These are phyloP conservation scores for Phialophora tarda DNA, from an alignment of 2,329 filamentous ascomycete genomes.

Conservation along the genomic window DNA sequence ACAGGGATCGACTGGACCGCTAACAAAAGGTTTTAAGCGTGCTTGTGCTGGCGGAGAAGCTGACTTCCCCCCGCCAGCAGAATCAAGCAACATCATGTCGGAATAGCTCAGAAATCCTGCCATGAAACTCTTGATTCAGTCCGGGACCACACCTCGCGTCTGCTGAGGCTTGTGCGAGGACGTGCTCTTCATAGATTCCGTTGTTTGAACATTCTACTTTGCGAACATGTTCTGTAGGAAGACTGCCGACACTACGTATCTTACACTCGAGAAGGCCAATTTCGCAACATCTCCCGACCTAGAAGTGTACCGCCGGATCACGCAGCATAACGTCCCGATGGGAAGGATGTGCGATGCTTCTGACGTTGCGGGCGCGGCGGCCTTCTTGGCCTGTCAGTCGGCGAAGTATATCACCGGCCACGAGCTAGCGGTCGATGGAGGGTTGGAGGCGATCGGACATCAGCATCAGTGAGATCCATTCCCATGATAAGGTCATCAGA, in stretches of 20 bases:
- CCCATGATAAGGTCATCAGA: slow-evolving; percentile 7
- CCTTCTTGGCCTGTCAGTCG: not conserved
- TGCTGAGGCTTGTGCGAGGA: too few relatives aligned
- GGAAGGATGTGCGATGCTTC: not conserved
- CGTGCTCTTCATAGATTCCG: too few relatives aligned
- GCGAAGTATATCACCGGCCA: not conserved
- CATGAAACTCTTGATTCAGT: too few relatives aligned
- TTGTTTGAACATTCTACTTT: too few relatives aligned
- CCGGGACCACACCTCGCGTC: too few relatives aligned
- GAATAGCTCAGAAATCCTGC: too few relatives aligned
- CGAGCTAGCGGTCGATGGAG: not conserved
- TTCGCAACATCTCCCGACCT: too few relatives aligned
- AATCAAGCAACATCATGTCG: too few relatives aligned
- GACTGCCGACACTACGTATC: too few relatives aligned
- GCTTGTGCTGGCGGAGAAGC: not conserved
- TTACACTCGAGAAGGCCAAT: too few relatives aligned
- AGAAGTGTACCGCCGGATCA: not conserved
- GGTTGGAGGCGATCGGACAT: not conserved
- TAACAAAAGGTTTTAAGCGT: not conserved
- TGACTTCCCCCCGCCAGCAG: too few relatives aligned
- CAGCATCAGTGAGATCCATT: not conserved
- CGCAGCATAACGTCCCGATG: not conserved
- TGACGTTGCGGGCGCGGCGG: not conserved
- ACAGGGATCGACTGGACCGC: not conserved
- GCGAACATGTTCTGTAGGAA: too few relatives aligned